These are phyloP conservation scores for Ciborinia camelliae DNA, from an alignment of 2,329 filamentous ascomycete species.

Conservation along the genomic window DNA sequence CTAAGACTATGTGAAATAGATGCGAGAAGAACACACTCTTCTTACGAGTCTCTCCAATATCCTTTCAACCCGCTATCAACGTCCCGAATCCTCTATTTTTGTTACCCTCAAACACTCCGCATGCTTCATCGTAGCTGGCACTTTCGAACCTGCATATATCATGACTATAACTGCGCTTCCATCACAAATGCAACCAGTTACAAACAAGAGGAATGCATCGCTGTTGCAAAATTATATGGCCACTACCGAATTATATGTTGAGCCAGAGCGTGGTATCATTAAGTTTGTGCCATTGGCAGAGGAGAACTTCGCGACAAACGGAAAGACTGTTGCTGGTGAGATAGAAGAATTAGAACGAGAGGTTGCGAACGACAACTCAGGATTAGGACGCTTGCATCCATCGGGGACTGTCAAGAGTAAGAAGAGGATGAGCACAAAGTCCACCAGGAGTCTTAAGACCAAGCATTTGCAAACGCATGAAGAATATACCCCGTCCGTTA, in stretches of 20 bases:
- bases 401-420: constrained; percentile 29
- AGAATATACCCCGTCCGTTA: constrained; percentile 26
- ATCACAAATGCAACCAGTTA: constrained; percentile 64
- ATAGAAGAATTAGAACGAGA: constrained; percentile 51
- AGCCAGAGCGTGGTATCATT: constrained; percentile 64
- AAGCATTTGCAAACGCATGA: constrained; percentile 30
- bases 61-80: constrained; percentile 71
- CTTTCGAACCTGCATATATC: constrained; percentile 75
- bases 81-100: constrained; percentile 69
- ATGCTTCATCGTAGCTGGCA: constrained; percentile 71
- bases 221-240: constrained; percentile 73
- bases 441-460: constrained; percentile 27
- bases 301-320: constrained; percentile 67
- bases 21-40: constrained; percentile 72
- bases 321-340: constrained; percentile 65
- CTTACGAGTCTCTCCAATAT: constrained; percentile 70
- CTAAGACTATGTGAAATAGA: constrained; percentile 44
- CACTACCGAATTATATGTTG: constrained; percentile 61
- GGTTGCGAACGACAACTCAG: constrained; percentile 18
- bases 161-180: constrained; percentile 70
- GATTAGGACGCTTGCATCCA: constrained; percentile 25
- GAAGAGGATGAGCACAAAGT: constrained; percentile 42
- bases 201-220: constrained; percentile 77
- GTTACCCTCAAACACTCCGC: constrained; percentile 73
- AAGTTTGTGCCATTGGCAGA: constrained; percentile 68